phyloP scores from a whole-genome alignment of 176 grass and related monocot species.

The Avena eriantha region DNA sequence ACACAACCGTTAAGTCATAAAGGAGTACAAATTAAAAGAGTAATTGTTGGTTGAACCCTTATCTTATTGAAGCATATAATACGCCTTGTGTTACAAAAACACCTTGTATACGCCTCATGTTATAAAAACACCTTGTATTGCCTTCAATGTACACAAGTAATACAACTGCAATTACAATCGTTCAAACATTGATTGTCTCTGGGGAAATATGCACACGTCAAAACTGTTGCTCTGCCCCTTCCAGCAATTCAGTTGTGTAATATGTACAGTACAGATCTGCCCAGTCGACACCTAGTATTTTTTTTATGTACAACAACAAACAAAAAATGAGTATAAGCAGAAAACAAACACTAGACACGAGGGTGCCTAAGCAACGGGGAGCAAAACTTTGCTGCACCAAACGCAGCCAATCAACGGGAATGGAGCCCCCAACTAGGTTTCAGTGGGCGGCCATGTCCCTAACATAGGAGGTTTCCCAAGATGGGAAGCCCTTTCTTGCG shows the following conservation, averaged over 20 bases:
- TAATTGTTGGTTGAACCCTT: no score
- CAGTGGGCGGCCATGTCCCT: not conserved
- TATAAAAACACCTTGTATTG: not conserved
- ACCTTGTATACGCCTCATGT: not conserved
- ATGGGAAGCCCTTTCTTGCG: not conserved
- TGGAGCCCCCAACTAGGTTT: not conserved
- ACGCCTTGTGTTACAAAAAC: no score
- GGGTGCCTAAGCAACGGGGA: not conserved
- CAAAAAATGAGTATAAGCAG: not conserved
- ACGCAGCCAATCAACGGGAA: conserved; percentile 3
- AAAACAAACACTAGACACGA: not conserved
- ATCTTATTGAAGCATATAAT: no score
- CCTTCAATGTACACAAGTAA: not conserved
- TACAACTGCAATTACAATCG: not conserved
- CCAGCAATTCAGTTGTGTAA: not conserved
- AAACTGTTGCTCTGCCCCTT: not conserved
- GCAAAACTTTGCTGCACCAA: not conserved
- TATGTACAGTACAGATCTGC: not conserved
- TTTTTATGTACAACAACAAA: conserved; percentile 12
- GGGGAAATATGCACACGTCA: not conserved
- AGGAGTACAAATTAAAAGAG: no score
- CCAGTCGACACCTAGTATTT: not conserved
- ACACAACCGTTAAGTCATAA: no score
- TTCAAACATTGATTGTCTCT: not conserved
- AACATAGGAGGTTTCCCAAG: not conserved